phyloP scores from a whole-genome alignment of 768 basidiomycete species.

The Lenzites betulinus region DNA sequence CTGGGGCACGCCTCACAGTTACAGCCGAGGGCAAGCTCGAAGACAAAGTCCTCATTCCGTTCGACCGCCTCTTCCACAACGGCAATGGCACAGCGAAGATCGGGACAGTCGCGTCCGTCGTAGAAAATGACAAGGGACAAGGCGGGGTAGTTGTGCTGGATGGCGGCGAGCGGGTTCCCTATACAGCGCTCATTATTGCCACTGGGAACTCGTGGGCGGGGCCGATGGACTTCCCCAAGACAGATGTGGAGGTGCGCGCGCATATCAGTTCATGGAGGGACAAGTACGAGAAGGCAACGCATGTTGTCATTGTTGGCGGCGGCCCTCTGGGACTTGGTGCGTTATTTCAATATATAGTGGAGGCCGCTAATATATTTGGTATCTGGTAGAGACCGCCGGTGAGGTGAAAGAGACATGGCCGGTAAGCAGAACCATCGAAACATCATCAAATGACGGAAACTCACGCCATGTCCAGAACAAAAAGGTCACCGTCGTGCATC shows the following conservation, averaged over 20 bases:
- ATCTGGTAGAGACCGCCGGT: conserved; percentile 40
- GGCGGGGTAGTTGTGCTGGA: conserved; percentile 53
- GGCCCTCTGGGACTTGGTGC: conserved; percentile 46
- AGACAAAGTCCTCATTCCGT: conserved; percentile 49
- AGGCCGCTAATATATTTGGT: background rate
- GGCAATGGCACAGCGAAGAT: conserved; percentile 44
- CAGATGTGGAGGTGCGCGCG: conserved; percentile 25
- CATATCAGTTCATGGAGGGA: conserved; percentile 34
- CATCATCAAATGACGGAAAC: background rate
- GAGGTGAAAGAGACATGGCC: conserved; percentile 47
- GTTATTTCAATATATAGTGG: conserved; percentile 4
- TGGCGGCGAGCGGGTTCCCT: conserved; percentile 50
- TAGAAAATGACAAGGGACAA: conserved; percentile 26
- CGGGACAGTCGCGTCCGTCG: conserved; percentile 43
- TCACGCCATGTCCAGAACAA: conserved; percentile 25
- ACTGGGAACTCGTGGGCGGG: conserved; percentile 59
- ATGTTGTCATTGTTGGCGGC: conserved; percentile 40
- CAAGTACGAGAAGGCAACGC: conserved; percentile 33
- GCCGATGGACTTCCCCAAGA: conserved; percentile 47
- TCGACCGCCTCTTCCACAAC: conserved; percentile 49
- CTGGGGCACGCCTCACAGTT: conserved; percentile 55
- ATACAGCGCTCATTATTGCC: conserved; percentile 58
- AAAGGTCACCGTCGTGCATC: conserved; percentile 67
- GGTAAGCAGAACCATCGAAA: conserved; percentile 26
- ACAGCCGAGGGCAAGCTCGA: conserved; percentile 46